Conservation (phyloP, 1,139 yeast species). For the Candida dubliniensis region DNA sequence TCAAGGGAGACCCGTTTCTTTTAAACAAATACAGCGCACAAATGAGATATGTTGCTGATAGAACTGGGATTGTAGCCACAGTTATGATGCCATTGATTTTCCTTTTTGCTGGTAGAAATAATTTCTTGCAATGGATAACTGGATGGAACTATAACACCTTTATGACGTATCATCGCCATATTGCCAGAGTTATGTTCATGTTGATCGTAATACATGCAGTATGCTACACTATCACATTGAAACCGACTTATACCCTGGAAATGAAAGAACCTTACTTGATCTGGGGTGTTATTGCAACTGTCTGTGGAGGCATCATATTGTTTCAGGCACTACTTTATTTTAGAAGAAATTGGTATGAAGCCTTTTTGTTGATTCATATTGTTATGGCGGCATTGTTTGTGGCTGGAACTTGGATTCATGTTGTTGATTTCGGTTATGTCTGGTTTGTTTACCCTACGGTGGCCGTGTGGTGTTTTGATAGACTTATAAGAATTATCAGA, state of each 20-base stretch:
- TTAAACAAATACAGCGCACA: conserved; percentile 18
- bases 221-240: conserved; percentile 32
- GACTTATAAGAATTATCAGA: conserved; percentile 37
- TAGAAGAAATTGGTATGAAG: conserved; percentile 45
- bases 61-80: conserved; percentile 35
- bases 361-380: conserved; percentile 42
- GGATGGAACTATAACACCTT: conserved; percentile 39
- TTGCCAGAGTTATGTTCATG: conserved; percentile 31
- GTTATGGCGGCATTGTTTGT: conserved; percentile 41
- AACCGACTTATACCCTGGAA: conserved; percentile 13
- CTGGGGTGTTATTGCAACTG: conserved; percentile 35
- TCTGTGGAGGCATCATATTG: conserved; percentile 35
- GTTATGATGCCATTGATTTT: conserved; percentile 34
- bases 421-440: conserved; percentile 39
- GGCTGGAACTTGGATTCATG: conserved; percentile 45
- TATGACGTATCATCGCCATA: conserved; percentile 40
- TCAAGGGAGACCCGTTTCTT: conserved; percentile 27
- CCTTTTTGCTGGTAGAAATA: conserved; percentile 45
- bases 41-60: conserved; percentile 31
- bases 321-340: conserved; percentile 39
- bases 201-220: conserved; percentile 37
- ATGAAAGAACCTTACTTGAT: conserved; percentile 23
- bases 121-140: conserved; percentile 43
- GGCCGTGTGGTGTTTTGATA: conserved; percentile 47
- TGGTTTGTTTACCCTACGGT: conserved; percentile 38